Conservation (phyloP, 2,329 filamentous ascomycete species). For the Stagonosporopsis vannaccii region DNA sequence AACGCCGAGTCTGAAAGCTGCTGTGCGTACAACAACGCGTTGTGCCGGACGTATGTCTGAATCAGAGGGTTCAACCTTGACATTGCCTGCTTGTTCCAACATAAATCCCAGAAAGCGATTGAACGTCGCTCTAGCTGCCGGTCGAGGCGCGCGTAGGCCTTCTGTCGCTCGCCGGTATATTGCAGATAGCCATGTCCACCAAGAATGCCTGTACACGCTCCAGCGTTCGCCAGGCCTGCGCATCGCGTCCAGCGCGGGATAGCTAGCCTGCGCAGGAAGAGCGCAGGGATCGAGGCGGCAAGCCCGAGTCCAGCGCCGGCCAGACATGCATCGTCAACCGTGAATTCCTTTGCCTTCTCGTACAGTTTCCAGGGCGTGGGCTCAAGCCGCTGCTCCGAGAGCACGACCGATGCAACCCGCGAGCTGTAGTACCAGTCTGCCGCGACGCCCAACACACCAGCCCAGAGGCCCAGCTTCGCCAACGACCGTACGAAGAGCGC, state of each 20-base stretch:
- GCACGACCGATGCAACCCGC: constrained; percentile 24
- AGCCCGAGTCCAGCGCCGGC: constrained; percentile 35
- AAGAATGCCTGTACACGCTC: constrained; percentile 32
- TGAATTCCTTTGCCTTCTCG: constrained; percentile 31
- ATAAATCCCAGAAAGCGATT: constrained; percentile 36
- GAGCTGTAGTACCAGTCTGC: constrained; percentile 39
- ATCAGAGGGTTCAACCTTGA: constrained; percentile 30
- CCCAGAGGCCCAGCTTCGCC: constrained; percentile 31
- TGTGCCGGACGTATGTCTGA: constrained; percentile 38
- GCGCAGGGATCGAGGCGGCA: constrained; percentile 27
- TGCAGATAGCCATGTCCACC: constrained; percentile 36
- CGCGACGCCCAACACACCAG: constrained; percentile 28
- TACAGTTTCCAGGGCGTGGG: constrained; percentile 32
- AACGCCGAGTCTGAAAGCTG: constrained; percentile 27
- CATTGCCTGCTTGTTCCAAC: constrained; percentile 37
- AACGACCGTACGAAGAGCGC: constrained; percentile 35
- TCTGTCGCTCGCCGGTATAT: constrained; percentile 38
- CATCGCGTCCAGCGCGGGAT: constrained; percentile 34
- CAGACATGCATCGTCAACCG: constrained; percentile 38
- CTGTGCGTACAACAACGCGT: constrained; percentile 33
- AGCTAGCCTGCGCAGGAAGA: constrained; percentile 30
- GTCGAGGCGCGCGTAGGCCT: constrained; percentile 29
- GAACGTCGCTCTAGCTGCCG: constrained; percentile 24
- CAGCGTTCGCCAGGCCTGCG: constrained; percentile 35
- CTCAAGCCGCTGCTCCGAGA: constrained; percentile 18